A percentile compares a stretch with the other conserved stretches of the same genome.
phyloP scores from a whole-genome alignment of 2,329 filamentous ascomycete species.

The Fusarium ambrosium region DNA sequence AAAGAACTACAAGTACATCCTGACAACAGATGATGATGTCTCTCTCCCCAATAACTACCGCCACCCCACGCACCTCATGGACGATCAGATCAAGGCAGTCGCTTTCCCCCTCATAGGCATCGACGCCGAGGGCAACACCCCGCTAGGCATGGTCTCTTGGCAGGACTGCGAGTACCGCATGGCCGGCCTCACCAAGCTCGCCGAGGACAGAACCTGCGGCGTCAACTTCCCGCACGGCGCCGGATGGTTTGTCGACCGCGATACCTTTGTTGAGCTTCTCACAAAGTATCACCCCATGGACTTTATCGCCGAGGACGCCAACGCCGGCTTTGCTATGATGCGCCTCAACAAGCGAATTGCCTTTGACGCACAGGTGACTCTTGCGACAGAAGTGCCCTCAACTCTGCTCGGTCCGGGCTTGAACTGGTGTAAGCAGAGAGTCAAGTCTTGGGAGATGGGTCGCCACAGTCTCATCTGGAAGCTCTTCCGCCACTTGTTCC shows the following conservation, averaged over 20 bases:
- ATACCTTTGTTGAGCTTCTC: slow-evolving; percentile 17
- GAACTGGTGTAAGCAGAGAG: slow-evolving; percentile 39
- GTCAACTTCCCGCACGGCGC: slow-evolving; percentile 24
- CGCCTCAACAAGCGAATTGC: slow-evolving; percentile 16
- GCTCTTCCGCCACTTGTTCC: slow-evolving; percentile 6
- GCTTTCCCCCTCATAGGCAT: slow-evolving; percentile 19
- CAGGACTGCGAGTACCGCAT: slow-evolving; percentile 26
- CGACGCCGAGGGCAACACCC: slow-evolving; percentile 11
- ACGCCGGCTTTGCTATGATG: slow-evolving; percentile 23
- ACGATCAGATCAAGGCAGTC: slow-evolving; percentile 17
- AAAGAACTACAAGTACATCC: slow-evolving; percentile 17
- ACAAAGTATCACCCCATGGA: slow-evolving; percentile 12
- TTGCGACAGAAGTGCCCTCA: slow-evolving; percentile 18
- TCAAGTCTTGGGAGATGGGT: slow-evolving; percentile 38
- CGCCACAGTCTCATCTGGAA: slow-evolving; percentile 27
- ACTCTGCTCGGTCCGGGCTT: slow-evolving; percentile 24
- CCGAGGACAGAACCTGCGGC: slow-evolving; percentile 15
- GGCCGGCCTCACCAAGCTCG: slow-evolving; percentile 21
- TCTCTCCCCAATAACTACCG: slow-evolving; percentile 22
- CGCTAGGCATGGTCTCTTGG: slow-evolving; percentile 10
- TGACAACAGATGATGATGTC: slow-evolving; percentile 25
- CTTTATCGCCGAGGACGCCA: slow-evolving; percentile 26
- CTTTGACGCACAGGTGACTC: slow-evolving; percentile 13
- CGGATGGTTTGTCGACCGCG: slow-evolving; percentile 24
- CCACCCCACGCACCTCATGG: slow-evolving; percentile 17